These are phyloP conservation scores for Chaetomium sp. DNA, from an alignment of 2,329 filamentous ascomycete species.

Conservation along the genomic window DNA sequence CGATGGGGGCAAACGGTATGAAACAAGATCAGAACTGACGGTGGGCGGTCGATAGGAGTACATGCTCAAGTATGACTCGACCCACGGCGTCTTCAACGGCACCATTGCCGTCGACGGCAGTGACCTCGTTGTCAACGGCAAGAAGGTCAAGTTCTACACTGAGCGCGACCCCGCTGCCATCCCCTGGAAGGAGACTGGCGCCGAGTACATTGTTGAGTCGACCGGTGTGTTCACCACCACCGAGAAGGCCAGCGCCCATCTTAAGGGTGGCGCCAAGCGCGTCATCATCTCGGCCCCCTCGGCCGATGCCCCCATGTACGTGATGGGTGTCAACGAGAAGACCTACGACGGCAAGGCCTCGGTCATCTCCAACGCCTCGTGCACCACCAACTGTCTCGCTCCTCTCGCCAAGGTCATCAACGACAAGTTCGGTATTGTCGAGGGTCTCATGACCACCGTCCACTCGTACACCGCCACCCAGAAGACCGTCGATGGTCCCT, in stretches of 20 bases:
- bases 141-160: conserved; percentile 89
- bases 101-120: conserved; percentile 65
- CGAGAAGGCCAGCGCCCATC: conserved; percentile 89
- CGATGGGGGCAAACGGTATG: too few species aligned
- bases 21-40: conserved; percentile 26
- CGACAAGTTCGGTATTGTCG: conserved; percentile 95
- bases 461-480: conserved; percentile 99
- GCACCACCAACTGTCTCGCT: conserved; percentile 99
- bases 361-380: conserved; percentile 98
- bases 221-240: conserved; percentile 99
- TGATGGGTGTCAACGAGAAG: conserved; percentile 98
- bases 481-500: conserved; percentile 98
- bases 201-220: conserved; percentile 93
- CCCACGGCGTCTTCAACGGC: conserved; percentile 95
- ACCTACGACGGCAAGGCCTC: conserved; percentile 83
- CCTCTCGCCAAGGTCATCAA: conserved; percentile 98
- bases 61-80: conserved; percentile 99
- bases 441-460: conserved; percentile 99
- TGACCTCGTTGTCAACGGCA: conserved; percentile 84
- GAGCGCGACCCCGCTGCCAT: conserved; percentile 87
- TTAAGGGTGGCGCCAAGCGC: conserved; percentile 97
- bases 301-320: conserved; percentile 98
- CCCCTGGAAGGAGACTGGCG: conserved; percentile 81
- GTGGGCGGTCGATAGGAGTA: conserved; percentile 59
- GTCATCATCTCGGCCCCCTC: conserved; percentile 89